Conservation (phyloP, 2,329 filamentous ascomycete genomes). For the Pseudogymnoascus sp. region DNA sequence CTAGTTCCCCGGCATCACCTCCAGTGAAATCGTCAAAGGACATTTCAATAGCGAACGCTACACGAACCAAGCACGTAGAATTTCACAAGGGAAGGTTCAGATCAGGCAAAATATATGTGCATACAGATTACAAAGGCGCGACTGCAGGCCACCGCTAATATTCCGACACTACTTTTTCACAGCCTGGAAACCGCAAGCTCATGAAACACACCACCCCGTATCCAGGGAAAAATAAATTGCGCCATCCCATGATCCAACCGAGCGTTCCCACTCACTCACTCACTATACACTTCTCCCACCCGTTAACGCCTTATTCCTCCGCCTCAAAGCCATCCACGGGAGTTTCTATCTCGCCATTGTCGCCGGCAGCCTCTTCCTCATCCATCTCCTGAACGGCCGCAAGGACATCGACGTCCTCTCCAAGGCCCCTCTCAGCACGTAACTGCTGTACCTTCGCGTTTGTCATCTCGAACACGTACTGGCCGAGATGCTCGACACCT, state of each 20-base stretch:
- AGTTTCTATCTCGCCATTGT: background rate
- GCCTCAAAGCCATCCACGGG: background rate
- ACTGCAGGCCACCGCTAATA: slow-evolving; percentile 4
- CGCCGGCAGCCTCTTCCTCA: background rate
- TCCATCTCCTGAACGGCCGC: background rate
- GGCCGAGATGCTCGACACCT: slow-evolving; percentile 84
- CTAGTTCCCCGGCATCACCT: background rate
- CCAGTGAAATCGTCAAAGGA: background rate
- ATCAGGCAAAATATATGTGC: background rate
- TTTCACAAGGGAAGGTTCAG: background rate
- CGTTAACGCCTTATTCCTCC: background rate
- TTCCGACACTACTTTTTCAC: slow-evolving; percentile 4
- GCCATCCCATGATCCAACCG: slow-evolving; percentile 3
- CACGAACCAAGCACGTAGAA: background rate
- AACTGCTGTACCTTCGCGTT: slow-evolving; percentile 35
- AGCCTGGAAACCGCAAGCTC: background rate
- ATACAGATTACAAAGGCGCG: background rate
- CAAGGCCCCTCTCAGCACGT: background rate
- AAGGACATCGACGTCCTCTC: background rate
- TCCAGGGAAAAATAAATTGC: background rate
- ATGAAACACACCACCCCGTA: slow-evolving; percentile 1
- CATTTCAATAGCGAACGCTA: background rate
- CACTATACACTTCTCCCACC: background rate
- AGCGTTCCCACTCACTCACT: background rate
- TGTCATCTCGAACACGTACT: slow-evolving; percentile 97